Percentiles rank a stretch among this genome's conserved stretches.
These are phyloP conservation scores for Fagopyrum esculentum DNA, from an alignment of 148 eudicot species.

Conservation along the genomic window DNA sequence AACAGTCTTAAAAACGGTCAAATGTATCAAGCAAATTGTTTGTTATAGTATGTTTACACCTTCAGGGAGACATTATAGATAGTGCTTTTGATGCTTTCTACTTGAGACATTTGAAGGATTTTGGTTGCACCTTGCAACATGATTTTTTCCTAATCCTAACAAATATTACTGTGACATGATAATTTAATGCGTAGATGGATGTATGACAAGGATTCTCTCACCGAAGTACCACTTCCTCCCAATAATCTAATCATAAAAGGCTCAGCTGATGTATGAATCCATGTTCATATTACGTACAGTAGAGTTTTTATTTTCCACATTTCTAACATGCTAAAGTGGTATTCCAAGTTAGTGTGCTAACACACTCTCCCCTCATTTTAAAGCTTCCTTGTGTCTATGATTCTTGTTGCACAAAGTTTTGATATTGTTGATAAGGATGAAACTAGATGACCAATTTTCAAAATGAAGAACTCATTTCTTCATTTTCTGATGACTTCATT, in stretches of 20 bases:
- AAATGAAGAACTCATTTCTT: too few species aligned
- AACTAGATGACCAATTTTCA: too few species aligned
- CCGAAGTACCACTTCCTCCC: conserved; percentile 53
- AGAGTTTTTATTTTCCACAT: not conserved
- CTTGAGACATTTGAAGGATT: not conserved
- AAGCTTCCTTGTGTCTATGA: conserved; percentile 72
- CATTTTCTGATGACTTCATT: not conserved
- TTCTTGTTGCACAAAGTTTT: conserved; percentile 31
- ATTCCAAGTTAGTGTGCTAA: not conserved
- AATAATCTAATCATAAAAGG: conserved; percentile 49
- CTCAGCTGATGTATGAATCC: conserved; percentile 56
- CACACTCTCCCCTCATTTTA: conserved; percentile 6
- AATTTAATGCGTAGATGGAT: conserved; percentile 71
- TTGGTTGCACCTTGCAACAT: not conserved
- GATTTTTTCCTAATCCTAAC: not conserved
- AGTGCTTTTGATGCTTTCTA: not conserved
- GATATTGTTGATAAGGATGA: too few species aligned
- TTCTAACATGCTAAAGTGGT: not conserved
- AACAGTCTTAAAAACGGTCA: too few species aligned
- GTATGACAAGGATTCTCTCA: conserved; percentile 41
- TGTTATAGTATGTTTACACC: not conserved
- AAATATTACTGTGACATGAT: conserved; percentile 39
- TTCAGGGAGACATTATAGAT: not conserved
- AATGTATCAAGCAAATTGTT: not conserved
- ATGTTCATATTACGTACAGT: not conserved